Base-by-base conservation (phyloP, 805 yeast species). In the Dipodascus geniculatus region DNA sequence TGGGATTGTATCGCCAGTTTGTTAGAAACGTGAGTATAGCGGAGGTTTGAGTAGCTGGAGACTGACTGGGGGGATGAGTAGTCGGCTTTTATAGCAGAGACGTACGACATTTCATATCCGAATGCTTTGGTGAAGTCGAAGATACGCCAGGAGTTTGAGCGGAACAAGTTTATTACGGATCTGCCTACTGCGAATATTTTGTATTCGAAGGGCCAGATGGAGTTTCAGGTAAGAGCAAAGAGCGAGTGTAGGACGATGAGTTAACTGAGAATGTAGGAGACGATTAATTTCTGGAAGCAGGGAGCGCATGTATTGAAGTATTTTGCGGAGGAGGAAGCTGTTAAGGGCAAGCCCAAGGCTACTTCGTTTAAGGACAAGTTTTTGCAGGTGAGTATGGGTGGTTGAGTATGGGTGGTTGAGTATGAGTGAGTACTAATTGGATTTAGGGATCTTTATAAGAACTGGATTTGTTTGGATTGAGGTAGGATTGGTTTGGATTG, bases 261-360 rank as follows among this genome's bases (percentile, higher is more conserved):
- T 22, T 35, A 35, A 3, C 33, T 61, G 60, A 28, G 14, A 28
- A 28, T 8, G 8, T 28, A 28, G 35, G 95, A 87, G 66, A 76
- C 86, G 64, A 77, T 83, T 63, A 87, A 87, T 71, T 87, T 87
- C 74, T 87, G 96, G 95, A 87, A 87, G 68, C 95, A 87, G 74
- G 81, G 80, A 65, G 79, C 90, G 58, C 95, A 87, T 68, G 87
- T 87, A 48, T 74, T 85, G 81, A 80, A 83, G 70, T 87, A 83
- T 73, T 87, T 87, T 61, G 86, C 82, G 60, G 82, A 81, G 61
- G 83, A 78, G 66, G 77, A 76, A 48, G 73, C 72, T 33, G 78
- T 84, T 59, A 75, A 74, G 58, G 74, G 73, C 48, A 77, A 79
- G 57, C 57, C 55, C 51, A 76, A 74, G 61, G 76, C 78, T 63